Conservation (phyloP, 345 rosid species). For the Eucalyptus victrix region DNA sequence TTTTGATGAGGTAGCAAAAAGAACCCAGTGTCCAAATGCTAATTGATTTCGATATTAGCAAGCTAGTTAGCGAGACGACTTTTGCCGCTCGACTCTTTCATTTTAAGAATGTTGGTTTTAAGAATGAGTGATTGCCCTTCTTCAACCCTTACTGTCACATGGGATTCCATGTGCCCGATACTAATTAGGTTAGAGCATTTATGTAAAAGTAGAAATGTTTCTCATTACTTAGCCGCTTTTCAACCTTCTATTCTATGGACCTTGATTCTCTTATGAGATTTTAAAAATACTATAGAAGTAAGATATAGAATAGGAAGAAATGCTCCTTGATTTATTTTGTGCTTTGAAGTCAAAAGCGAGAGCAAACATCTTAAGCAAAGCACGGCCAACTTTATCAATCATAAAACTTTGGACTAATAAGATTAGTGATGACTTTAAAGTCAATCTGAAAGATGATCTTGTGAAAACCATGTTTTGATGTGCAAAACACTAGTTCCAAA, state of each 20-base stretch:
- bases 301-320: too few species aligned
- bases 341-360: neutral
- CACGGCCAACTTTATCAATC: neutral
- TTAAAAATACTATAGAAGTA: too few species aligned
- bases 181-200: too few species aligned
- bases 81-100: neutral
- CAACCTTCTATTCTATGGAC: too few species aligned
- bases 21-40: neutral
- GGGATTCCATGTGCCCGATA: too few species aligned
- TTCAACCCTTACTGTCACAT: neutral
- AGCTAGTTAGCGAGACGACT: rapidly evolving
- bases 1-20: neutral
- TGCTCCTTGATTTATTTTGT: neutral
- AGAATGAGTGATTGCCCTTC: neutral
- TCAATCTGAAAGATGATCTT: neutral
- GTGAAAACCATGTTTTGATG: too few species aligned
- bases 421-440: too few species aligned
- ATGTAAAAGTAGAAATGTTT: too few species aligned
- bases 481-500: neutral
- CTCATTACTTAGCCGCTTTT: too few species aligned
- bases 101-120: neutral
- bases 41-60: neutral
- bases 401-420: neutral
- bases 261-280: too few species aligned
- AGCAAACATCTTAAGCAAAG: neutral